Base-by-base conservation (phyloP, 768 basidiomycete genomes). In the Inosperma sp. region DNA sequence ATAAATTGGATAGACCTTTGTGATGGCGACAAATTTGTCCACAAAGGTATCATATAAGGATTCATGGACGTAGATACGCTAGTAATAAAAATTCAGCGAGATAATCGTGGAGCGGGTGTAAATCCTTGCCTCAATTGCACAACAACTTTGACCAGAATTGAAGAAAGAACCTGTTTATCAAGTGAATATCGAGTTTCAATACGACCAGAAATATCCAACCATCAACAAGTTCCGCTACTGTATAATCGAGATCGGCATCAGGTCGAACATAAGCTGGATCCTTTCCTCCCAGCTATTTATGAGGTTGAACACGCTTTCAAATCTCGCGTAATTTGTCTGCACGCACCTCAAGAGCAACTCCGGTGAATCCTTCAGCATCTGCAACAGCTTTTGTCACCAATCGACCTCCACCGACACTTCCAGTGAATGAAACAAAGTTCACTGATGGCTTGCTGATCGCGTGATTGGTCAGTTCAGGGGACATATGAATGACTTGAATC, bases 141-240 rank as follows among this genome's bases (percentile, higher is more conserved):
- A 97, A 67, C 95, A 98, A 56, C 92, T 94, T 69, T 99, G 96
- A 2, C 96, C 96, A 13, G 94, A 93, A 68, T 98, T 98, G 76
- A 93, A 99, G 70, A 94, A 84, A 4, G 92, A 86, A 30, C 92
- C 89, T 92, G 58, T 1, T 33, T 17, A 29, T 35, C 10, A 9
- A 10, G 1, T 52, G 4, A 49, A 31, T 23, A n/a, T n/a, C n/a
- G n/a, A 33, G 3, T 2, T 7, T 35, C 25, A 36, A 16, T 14
- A n/a, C 7, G 22, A 1, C 23, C n/a, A 12, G 16, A 19, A 17
- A 19, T 13, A 57, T 73, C 42, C 49, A n/a, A 86, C 93, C 95
- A 67, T 99, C 96, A 2, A 93, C 93, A 3, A 98, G 79, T 60
- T 97, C 86, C 19, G 81, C 77, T 10, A 82, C 84, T 0, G 93